Percentiles rank a stretch among this genome's conserved stretches.
phyloP scores from a whole-genome alignment of 495 filamentous ascomycete species.

The Lichina pygmaea region DNA sequence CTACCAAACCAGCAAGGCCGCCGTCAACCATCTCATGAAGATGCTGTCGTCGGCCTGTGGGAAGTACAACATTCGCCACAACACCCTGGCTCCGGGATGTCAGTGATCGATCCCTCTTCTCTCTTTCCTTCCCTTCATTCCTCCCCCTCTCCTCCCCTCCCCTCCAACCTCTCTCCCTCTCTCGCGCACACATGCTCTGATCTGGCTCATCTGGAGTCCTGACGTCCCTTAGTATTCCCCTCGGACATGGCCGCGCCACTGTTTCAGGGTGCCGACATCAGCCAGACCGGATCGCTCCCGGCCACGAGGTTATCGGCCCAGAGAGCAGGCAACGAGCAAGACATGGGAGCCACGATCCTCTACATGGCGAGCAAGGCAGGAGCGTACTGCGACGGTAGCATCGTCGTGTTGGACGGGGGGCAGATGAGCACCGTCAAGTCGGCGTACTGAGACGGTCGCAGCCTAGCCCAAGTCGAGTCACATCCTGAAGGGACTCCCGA shows the following conservation, averaged over 20 bases:
- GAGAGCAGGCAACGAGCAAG: conserved; percentile 10
- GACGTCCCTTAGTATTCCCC: too few species aligned
- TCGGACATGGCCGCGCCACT: background rate
- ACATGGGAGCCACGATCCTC: conserved; percentile 13
- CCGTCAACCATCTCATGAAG: conserved; percentile 36
- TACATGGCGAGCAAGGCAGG: conserved; percentile 11
- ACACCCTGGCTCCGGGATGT: conserved; percentile 35
- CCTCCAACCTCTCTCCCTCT: too few species aligned
- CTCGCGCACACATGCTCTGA: too few species aligned
- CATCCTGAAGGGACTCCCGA: too few species aligned
- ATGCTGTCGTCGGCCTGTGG: conserved; percentile 23
- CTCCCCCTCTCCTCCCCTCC: too few species aligned
- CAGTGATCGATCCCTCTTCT: too few species aligned
- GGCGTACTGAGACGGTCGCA: too few species aligned
- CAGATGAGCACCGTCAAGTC: conserved; percentile 2
- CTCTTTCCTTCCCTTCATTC: too few species aligned
- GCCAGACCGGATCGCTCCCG: conserved; percentile 5
- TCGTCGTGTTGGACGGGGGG: conserved; percentile 15
- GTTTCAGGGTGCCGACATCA: background rate
- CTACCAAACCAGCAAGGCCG: conserved; percentile 38
- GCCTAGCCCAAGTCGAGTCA: too few species aligned
- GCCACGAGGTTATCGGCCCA: conserved; percentile 10
- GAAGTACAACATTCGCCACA: conserved; percentile 31
- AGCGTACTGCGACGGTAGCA: conserved; percentile 12
- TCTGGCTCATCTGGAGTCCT: too few species aligned